Evolutionary conservation across 306 rosid species (phyloP), one percentile per base, ranked within the genome.

Genomic region (Geum urbanum): DNA sequence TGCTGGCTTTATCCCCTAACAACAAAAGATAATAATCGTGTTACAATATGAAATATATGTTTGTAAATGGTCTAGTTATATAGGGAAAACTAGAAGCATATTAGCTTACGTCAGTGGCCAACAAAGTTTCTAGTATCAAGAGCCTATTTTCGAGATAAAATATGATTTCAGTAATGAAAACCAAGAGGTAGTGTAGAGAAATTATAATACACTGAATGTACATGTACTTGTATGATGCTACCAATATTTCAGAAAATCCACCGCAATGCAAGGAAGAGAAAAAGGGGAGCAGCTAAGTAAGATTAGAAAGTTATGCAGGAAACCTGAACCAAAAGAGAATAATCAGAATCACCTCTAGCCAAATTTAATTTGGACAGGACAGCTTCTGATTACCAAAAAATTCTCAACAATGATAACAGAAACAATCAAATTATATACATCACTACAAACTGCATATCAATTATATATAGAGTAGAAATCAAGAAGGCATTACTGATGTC

Each of bases 1-100:
- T 37, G 95, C 96, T 37, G 97, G 97, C 82, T 89, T 95, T 76
- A 83, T 81, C 74, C 99, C 99, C 99, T 95, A 71, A 56, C 46
- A 19, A 73, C 81, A 73, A 41, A 73, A 57, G 13, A 45, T 44
- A 65, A 39, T 45, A 70, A 57, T 32, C 12, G 68, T 44, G 77
- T 73, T 35, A 43, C 44, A 47, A 62, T 10, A 27, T 14, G 32
- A 20, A 22, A 55, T 9, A 47, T 22, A 24, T 35, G 16, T 56
- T 24, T 1, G 37, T 55, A 39, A 14, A 60, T 60, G 46, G 24
- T 60, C 46, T 37, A 22, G 24, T 12, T 0, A 60, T 35, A 41
- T 41, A 9, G 12, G 44, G 49, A 32, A 40, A 62, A 62, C 19
- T 58, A 15, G 63, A 22, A 41, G 12, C 67, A 15, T 2, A 40